Evolutionary conservation across 306 rosid species (phyloP).

Genomic region (Inga oerstediana): DNA sequence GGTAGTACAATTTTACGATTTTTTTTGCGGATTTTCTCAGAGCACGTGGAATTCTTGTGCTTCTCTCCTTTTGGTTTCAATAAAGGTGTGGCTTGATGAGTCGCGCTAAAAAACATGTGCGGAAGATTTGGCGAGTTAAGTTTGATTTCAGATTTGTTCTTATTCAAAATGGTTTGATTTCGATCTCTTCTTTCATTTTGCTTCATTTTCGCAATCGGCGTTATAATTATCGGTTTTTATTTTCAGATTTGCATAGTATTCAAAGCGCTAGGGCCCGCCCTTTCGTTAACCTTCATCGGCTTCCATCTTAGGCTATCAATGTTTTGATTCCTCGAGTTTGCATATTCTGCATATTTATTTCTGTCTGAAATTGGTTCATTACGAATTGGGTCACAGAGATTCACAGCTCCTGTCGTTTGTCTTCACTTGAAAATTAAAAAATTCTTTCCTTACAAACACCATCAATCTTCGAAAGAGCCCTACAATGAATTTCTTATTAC

Average conservation of each 20-base stretch:
- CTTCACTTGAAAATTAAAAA: neutral
- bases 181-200: neutral
- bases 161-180: neutral
- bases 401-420: neutral
- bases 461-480: neutral
- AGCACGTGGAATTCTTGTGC: constrained; percentile 1
- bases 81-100: neutral
- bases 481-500: neutral
- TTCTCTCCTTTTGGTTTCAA: neutral
- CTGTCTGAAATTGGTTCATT: neutral
- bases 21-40: neutral
- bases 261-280: neutral
- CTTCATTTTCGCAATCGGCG: neutral
- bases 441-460: neutral
- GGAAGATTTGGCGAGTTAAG: neutral
- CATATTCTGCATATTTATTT: neutral
- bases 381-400: neutral
- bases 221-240: neutral
- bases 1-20: too few relatives aligned
- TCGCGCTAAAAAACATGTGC: neutral
- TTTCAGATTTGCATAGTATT: neutral
- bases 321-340: neutral
- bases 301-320: neutral
- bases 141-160: neutral
- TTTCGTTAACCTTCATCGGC: neutral